Evolutionary conservation across 441 rosid species (phyloP), one percentile per base, ranked within the genome.

Genomic region (Euphorbia celastroides): DNA sequence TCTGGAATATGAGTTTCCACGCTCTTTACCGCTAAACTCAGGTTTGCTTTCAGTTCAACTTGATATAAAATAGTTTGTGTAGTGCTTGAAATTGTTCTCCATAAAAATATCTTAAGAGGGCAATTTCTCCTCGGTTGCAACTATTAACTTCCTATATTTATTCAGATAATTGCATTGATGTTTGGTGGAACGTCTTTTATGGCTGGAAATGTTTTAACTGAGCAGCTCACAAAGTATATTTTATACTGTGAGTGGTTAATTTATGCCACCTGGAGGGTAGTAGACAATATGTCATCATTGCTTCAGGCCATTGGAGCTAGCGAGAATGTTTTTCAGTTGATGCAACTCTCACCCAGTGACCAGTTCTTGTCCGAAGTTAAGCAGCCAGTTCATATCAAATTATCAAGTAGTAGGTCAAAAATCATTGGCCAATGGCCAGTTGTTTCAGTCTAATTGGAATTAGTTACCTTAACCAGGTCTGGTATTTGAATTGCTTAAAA

Each of bases 291-390:
- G 75, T 89, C 93, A 55, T 81, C 87, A 55, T 68, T 93, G 80
- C 83, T 93, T 93, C 96, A 93, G 76, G 90, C 97, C 65, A 83
- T 88, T 75, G 97, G 99, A 68, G 99, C 97, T 26, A 89, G 97
- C 66, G 99, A 90, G 81, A 89, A 85, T 75, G 99, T 93, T 67
- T 91, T 91, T 80, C 93, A 91, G 58, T 79, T 93, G 81, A 93
- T 93, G 92, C 92, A 93, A 82, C 93, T 93, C 72, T 70, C 78
- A 75, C 90, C 88, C 41, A 91, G 93, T 78, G 80, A 78, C 59
- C 99, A 89, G 65, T 89, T 91, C 74, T 67, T 70, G 66, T 78
- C 90, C 61, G 73, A 89, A 87, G 99, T 97, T 79, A 82, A 88
- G 84, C 52, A 66, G 20, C 64, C 67, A 66, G 46, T 66, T 58